Evolutionary conservation across 1,284 basidiomycete species (phyloP).

Genomic region (Wallemia ichthyophaga): DNA sequence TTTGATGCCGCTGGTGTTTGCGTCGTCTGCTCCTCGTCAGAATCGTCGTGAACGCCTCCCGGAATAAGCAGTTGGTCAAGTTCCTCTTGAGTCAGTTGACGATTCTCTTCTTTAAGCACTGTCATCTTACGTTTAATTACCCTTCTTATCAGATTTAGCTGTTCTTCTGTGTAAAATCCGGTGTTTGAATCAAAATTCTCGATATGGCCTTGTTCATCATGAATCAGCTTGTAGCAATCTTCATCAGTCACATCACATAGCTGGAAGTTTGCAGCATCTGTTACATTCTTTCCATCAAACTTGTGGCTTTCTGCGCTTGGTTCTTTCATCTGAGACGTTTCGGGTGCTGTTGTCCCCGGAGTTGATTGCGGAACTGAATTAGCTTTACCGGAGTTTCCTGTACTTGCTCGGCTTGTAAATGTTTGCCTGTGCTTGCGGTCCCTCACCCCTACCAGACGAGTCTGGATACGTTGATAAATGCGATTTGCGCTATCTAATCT

Average conservation of each 20-base stretch:
- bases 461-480: background rate
- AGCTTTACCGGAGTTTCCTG: too few species aligned
- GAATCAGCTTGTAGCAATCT: background rate
- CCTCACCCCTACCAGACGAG: background rate
- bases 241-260: background rate
- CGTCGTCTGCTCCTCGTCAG: background rate
- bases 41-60: background rate
- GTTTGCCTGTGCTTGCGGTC: background rate
- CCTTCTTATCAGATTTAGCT: background rate
- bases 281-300: background rate
- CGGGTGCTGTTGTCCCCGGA: background rate
- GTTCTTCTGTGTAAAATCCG: background rate
- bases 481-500: background rate
- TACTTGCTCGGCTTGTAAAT: too few species aligned
- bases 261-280: background rate
- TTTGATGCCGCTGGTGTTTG: background rate
- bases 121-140: background rate
- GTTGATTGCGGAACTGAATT: too few species aligned
- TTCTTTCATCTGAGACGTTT: background rate
- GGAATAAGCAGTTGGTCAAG: background rate
- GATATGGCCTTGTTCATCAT: background rate
- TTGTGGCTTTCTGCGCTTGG: background rate
- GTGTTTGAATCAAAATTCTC: background rate
- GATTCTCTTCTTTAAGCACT: background rate
- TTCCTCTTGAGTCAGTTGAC: background rate